Conservation (phyloP, 2,329 filamentous ascomycete genomes). For the Akanthomyces dipterigenus region DNA sequence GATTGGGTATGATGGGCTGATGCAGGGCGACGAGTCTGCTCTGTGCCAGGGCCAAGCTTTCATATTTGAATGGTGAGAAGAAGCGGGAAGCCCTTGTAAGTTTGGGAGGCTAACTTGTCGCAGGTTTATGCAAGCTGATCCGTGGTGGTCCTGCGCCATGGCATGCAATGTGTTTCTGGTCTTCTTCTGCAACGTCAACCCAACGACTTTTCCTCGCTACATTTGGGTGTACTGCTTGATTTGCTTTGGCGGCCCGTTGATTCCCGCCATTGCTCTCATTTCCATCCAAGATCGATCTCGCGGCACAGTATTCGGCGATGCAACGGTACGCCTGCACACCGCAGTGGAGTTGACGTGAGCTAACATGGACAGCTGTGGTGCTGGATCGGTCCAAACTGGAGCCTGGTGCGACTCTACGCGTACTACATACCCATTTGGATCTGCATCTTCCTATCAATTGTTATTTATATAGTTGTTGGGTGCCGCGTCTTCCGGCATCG, state of each 20-base stretch:
- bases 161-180: slow-evolving; percentile 72
- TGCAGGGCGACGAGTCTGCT: slow-evolving; percentile 42
- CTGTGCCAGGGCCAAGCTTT: slow-evolving; percentile 58
- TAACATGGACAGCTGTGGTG: slow-evolving; percentile 46
- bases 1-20: slow-evolving; percentile 61
- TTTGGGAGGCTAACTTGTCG: not conserved
- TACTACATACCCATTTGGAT: slow-evolving; percentile 57
- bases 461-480: slow-evolving; percentile 51
- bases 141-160: slow-evolving; percentile 75
- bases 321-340: slow-evolving; percentile 39
- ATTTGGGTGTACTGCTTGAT: slow-evolving; percentile 61
- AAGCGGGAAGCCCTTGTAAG: not conserved
- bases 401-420: slow-evolving; percentile 48
- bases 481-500: slow-evolving; percentile 53
- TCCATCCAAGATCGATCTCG: slow-evolving; percentile 39
- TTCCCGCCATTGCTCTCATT: slow-evolving; percentile 61
- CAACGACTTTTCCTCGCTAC: slow-evolving; percentile 60
- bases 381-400: slow-evolving; percentile 50
- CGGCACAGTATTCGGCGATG: slow-evolving; percentile 46
- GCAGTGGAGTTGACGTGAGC: not conserved
- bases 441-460: slow-evolving; percentile 46
- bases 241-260: slow-evolving; percentile 64
- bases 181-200: slow-evolving; percentile 50
- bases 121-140: slow-evolving; percentile 72
- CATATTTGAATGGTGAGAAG: slow-evolving; percentile 57